Evolutionary conservation across 768 basidiomycete species (phyloP), one percentile per base, ranked within the genome.

Genomic region (Epithele typhae): DNA sequence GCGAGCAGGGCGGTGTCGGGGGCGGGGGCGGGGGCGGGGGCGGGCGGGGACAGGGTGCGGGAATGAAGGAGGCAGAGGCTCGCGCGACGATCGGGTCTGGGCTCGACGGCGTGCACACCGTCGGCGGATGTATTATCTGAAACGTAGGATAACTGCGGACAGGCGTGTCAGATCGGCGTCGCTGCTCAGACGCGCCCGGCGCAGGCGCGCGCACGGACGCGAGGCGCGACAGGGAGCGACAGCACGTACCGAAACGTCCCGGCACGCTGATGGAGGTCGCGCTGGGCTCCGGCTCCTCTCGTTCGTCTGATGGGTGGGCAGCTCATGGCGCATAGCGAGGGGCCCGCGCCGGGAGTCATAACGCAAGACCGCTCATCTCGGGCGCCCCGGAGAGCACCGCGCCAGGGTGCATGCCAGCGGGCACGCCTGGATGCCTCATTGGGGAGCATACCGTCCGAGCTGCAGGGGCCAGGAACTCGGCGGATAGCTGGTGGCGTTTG

Each of bases 401-500:
- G 17, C 52, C 55, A 21, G 30, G 25, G 14, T 52, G 55, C 21
- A 30, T 7, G 52, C 43, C 15, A 51, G 35, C 4, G 49, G 51
- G 35, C 42, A 40, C 32, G 51, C 44, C 17, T 39, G 48, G 49
- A 25, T 53, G 55, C 35, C 55, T 49, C 19, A 56, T 45, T 48
- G 55, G 51, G 33, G 55, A 46, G 42, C 48, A 47, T 49, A 53
- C 51, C 45, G 55, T 47, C 19, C 51, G 48, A 45, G 55, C n/a
- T n/a, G n/a, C 36, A 44, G 48, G 42, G 43, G 54, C 45, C 47
- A 48, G 41, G 51, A 46, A 49, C 36, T 46, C 51, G 38, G 48
- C 44, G 40, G 55, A 52, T 40, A 58, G 42, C 48, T 59, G 58
- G 23, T 56, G 57, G 44, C 59, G 60, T 53, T 62, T 62, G 19